A percentile compares a stretch with the other conserved stretches of the same genome.
Conservation (phyloP, 495 filamentous ascomycete genomes). For the Pseudevernia furfuracea region DNA sequence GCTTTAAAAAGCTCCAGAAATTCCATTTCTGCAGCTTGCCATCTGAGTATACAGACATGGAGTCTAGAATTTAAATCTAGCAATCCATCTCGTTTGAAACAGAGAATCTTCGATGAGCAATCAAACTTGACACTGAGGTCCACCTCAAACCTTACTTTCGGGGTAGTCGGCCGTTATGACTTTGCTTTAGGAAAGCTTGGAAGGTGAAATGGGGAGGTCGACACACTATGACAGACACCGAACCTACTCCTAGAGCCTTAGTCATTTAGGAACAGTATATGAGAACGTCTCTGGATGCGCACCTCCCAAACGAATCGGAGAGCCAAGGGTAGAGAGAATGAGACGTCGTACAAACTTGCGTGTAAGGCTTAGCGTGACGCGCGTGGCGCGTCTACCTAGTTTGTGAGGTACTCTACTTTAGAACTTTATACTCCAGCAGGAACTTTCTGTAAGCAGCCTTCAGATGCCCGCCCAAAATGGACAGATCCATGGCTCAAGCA, state of each 20-base stretch:
- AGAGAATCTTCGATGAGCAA: neutral
- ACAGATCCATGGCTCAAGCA: slow-evolving; percentile 66
- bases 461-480: slow-evolving; percentile 42
- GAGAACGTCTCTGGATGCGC: too few species aligned
- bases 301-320: neutral
- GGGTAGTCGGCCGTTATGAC: neutral
- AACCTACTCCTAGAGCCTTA: neutral
- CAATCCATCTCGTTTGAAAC: neutral
- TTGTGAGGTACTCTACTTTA: too few species aligned
- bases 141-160: neutral
- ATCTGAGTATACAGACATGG: too few species aligned
- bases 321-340: neutral
- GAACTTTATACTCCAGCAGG: too few species aligned
- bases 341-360: neutral
- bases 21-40: too few species aligned
- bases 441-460: neutral
- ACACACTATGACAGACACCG: neutral
- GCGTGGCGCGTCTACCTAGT: neutral
- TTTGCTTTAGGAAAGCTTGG: neutral
- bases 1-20: neutral
- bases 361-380: neutral
- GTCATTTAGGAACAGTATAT: neutral
- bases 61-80: neutral
- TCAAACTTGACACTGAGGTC: neutral
- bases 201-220: neutral